Base-by-base conservation (phyloP, 2,329 filamentous ascomycete genomes). In the Venturia pyrina region DNA sequence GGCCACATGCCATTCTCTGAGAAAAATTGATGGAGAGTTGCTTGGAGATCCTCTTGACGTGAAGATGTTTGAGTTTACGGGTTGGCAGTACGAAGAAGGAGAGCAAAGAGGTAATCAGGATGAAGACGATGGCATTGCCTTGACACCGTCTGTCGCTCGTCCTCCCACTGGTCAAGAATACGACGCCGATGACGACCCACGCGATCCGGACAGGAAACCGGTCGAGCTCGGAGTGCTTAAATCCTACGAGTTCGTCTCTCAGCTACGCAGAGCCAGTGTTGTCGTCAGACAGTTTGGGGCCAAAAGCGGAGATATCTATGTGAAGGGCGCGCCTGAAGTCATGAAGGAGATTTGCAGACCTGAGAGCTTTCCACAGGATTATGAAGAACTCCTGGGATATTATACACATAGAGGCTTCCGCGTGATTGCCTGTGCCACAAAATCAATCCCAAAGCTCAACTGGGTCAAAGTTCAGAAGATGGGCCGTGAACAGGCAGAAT, bases 61-160 rank as follows among this genome's bases (percentile, higher is more conserved):
- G 66, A 98, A 98, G 75, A 99, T 99, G 95, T 99, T 99, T 74
- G 89, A 96, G 69, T 99, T 96, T 70, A 98, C 95, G 0, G 84
- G 85, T 6, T 99, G 95, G 95, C 85, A 86, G 3, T 99, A 91
- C 70, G 90, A 96, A 74, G 95, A 99, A 79, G 91, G 92, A 1
- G 87, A 87, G 59, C 87, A 93, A 70, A 83, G 83, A 64, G 77
- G 82, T 32, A 84, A 82, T 37, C 86, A 89, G 62, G 88, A 91
- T 24, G 90, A 95, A 64, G 88, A 93, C 60, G 89, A 93, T 66
- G 40, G 32, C 71, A 81, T 84, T 4, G 87, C 88, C 8, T 82
- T 97, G 46, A 88, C 89, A 0, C 95, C 93, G n/a, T 93, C 95
- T 1, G 87, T 97, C 68, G 93, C 93, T 32, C 85, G 90, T 64